A percentile compares a stretch with the other conserved stretches of the same genome.
These are phyloP conservation scores for Trichosanthes truncata DNA, from an alignment of 306 rosid species.

Conservation along the genomic window DNA sequence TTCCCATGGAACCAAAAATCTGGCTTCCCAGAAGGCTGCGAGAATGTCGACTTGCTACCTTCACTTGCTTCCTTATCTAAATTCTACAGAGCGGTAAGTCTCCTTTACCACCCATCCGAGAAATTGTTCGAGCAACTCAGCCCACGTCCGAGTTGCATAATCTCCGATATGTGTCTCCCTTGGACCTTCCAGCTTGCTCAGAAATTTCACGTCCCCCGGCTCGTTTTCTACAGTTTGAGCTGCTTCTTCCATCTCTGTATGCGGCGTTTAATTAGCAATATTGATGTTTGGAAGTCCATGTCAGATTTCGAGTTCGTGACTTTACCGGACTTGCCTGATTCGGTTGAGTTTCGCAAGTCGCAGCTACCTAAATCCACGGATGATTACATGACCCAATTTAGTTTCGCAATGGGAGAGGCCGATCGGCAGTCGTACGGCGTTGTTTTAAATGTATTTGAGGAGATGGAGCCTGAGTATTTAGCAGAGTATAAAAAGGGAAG, in stretches of 20 bases:
- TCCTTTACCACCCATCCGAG: constrained; percentile 29
- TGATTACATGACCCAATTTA: neutral
- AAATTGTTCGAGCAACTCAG: constrained; percentile 18
- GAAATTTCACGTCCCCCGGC: constrained; percentile 10
- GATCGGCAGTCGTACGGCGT: constrained; percentile 18
- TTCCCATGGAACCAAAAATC: neutral
- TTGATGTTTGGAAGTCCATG: neutral
- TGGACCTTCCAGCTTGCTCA: constrained; percentile 17
- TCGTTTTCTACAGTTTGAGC: neutral
- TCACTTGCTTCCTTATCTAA: neutral
- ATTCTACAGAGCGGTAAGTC: neutral
- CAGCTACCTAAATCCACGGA: neutral
- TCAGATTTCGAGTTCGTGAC: constrained; percentile 6
- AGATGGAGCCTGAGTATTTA: constrained; percentile 33
- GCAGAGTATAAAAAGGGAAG: constrained; percentile 27
- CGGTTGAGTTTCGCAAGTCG: constrained; percentile 8
- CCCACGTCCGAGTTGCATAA: constrained; percentile 51
- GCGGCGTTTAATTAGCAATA: neutral
- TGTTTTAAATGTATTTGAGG: constrained; percentile 23
- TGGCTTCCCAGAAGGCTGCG: neutral
- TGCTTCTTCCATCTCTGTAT: neutral
- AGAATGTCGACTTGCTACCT: neutral
- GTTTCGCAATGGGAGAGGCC: neutral
- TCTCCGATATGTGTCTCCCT: constrained; percentile 42
- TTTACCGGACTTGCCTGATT: constrained; percentile 14